Conservation (phyloP, 2,329 filamentous ascomycete species). For the Xylogone sp. region DNA sequence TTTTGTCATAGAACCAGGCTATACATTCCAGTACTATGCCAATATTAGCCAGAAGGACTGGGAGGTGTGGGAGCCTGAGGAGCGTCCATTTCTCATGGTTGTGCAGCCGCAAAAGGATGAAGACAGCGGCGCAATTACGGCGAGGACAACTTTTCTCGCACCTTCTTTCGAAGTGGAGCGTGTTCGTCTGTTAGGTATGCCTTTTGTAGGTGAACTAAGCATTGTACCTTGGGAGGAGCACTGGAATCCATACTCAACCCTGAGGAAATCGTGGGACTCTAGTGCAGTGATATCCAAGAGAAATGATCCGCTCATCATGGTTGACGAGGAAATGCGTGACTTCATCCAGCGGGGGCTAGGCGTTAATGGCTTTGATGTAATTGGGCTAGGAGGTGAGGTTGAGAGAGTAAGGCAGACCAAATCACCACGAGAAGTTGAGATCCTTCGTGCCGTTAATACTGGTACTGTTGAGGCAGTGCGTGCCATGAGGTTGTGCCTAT, state of each 20-base stretch:
- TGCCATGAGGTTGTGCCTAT: slow-evolving; percentile 52
- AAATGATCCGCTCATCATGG: slow-evolving; percentile 45
- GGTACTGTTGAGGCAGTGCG: slow-evolving; percentile 59
- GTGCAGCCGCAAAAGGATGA: slow-evolving; percentile 42
- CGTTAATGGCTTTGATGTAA: slow-evolving; percentile 49
- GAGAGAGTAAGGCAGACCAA: slow-evolving; percentile 58
- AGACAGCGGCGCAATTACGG: slow-evolving; percentile 37
- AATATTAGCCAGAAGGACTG: slow-evolving; percentile 59
- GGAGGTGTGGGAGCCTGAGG: slow-evolving; percentile 64
- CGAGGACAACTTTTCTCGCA: slow-evolving; percentile 54
- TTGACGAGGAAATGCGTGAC: slow-evolving; percentile 62
- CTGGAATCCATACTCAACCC: slow-evolving; percentile 58
- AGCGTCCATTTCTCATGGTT: slow-evolving; percentile 60
- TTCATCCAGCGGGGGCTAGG: slow-evolving; percentile 56
- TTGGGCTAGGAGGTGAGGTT: slow-evolving; percentile 49
- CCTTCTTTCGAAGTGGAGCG: slow-evolving; percentile 59
- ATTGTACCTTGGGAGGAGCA: slow-evolving; percentile 61
- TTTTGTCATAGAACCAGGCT: slow-evolving; percentile 60
- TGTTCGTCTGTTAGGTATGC: slow-evolving; percentile 55
- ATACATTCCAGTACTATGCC: slow-evolving; percentile 60
- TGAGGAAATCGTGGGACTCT: slow-evolving; percentile 36
- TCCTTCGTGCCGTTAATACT: slow-evolving; percentile 59
- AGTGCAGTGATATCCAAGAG: slow-evolving; percentile 2
- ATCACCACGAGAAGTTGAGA: slow-evolving; percentile 49
- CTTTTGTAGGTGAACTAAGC: slow-evolving; percentile 43